A percentile compares a stretch with the other conserved stretches of the same genome.
Conservation (phyloP, 495 filamentous ascomycete species). For the Cercophora samala region DNA sequence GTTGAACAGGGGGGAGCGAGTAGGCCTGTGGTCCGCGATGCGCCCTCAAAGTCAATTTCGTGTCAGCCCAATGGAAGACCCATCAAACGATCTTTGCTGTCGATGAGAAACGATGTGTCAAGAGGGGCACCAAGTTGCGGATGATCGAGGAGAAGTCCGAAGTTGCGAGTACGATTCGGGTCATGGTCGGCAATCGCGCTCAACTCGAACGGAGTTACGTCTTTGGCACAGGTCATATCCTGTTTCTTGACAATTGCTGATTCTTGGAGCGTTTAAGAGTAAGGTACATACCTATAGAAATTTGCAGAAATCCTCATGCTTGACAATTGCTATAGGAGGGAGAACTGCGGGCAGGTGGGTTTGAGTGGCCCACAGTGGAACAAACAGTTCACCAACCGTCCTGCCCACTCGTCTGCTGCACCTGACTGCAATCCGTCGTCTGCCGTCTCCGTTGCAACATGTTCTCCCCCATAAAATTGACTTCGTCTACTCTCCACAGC, state of each 20-base stretch:
- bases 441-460: neutral
- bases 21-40: neutral
- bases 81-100: neutral
- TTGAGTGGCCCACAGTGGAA: neutral
- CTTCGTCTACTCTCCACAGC: neutral
- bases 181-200: neutral
- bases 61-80: neutral
- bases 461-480: neutral
- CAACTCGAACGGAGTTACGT: neutral
- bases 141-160: neutral
- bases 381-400: neutral
- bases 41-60: neutral
- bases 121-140: neutral
- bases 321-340: too few species aligned
- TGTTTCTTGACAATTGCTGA: neutral
- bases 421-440: too few species aligned
- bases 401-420: too few species aligned
- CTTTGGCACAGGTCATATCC: neutral
- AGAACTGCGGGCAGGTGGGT: neutral
- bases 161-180: neutral
- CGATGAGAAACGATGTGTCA: neutral
- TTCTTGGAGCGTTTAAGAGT: neutral
- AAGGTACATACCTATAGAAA: neutral
- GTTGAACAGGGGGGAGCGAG: neutral
- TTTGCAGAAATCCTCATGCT: neutral